Percentiles rank a stretch among this genome's conserved stretches.
These are phyloP conservation scores for Solanum appendiculatum DNA, from an alignment of 257 asterid species.

Conservation along the genomic window DNA sequence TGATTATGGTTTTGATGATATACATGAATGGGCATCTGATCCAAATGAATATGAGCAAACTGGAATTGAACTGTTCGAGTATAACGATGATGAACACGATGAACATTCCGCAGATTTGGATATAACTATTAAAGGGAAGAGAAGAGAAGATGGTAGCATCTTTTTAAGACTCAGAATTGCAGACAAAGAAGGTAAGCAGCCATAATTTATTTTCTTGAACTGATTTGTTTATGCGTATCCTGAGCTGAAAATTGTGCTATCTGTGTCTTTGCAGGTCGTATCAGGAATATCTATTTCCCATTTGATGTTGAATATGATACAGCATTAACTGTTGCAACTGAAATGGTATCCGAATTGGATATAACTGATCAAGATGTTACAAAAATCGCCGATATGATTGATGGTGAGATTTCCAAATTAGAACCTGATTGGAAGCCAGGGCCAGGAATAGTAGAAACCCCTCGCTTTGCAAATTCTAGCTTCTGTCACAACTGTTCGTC, in stretches of 20 bases:
- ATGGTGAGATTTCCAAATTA: constrained; percentile 38
- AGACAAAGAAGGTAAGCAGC: constrained; percentile 36
- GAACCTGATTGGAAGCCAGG: constrained; percentile 42
- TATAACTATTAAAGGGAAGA: constrained; percentile 42
- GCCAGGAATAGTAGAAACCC: constrained; percentile 27
- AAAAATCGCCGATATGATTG: constrained; percentile 40
- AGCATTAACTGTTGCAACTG: constrained; percentile 39
- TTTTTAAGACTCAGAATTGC: constrained; percentile 44
- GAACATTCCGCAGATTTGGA: constrained; percentile 17
- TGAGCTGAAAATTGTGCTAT: constrained; percentile 1
- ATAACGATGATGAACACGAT: constrained; percentile 23
- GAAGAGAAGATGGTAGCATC: constrained; percentile 34
- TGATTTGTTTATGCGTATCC: background rate
- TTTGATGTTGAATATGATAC: constrained; percentile 35
- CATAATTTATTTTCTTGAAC: background rate
- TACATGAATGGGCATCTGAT: constrained; percentile 22
- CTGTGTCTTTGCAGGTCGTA: constrained; percentile 25
- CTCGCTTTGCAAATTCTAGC: constrained; percentile 11
- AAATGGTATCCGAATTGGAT: constrained; percentile 47
- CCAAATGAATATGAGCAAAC: constrained; percentile 24
- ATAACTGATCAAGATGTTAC: constrained; percentile 41
- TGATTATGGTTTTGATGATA: constrained; percentile 22
- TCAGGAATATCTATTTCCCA: constrained; percentile 43
- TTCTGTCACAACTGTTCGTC: constrained; percentile 34
- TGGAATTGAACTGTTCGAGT: constrained; percentile 29